Base-by-base conservation (phyloP, 148 eudicot species). In the Polygonum aviculare region DNA sequence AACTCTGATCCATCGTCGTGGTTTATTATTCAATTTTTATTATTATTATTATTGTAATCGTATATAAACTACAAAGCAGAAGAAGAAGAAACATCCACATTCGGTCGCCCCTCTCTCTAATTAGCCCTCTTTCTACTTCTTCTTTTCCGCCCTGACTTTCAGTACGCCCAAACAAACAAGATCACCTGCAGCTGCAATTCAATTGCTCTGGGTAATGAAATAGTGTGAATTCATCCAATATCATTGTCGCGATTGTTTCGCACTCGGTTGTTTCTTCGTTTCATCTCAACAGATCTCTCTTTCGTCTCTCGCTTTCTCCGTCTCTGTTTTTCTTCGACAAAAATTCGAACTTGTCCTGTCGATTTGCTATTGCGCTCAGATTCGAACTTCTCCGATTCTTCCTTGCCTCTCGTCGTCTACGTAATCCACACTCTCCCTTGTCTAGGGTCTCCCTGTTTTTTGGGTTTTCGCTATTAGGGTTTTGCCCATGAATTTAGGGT, bases 401-500 rank as follows among this genome's bases (percentile, higher is more conserved):
- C 35, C 9, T 19, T 15, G 26, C 40, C 38, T 7, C 21, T 67
- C 21, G 18, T 67, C 11, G 5, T 65, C 18, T 65, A 41, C 41
- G 5, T 15, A 12, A 36, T 67, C 72, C 19, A 14, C 38, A 67
- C 16, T 35, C 16, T 12, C 10, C 35, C 44, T 38, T 26, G 0
- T 11, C 36, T 67, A 38, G 19, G 3, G 44, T 36, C 72, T 67
- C 72, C 45, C 72, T 67, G 72, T 67, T 67, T 35, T 31, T 67
- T 5, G 6, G 41, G 69, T n/a, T 16, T 73, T 31, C 62, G 44
- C 12, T 73, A 9, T 47, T 75, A 81, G 86, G 84, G 80, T 84
- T 79, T 47, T 77, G 14, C 49, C 75, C 14, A 2, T 40, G 18
- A 35, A 59, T 48, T 78, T 78, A 62, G 81, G 88, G 79, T 74